These are phyloP conservation scores for Aureobasidium sp. DNA, from an alignment of 2,329 filamentous ascomycete genomes.

Conservation along the genomic window DNA sequence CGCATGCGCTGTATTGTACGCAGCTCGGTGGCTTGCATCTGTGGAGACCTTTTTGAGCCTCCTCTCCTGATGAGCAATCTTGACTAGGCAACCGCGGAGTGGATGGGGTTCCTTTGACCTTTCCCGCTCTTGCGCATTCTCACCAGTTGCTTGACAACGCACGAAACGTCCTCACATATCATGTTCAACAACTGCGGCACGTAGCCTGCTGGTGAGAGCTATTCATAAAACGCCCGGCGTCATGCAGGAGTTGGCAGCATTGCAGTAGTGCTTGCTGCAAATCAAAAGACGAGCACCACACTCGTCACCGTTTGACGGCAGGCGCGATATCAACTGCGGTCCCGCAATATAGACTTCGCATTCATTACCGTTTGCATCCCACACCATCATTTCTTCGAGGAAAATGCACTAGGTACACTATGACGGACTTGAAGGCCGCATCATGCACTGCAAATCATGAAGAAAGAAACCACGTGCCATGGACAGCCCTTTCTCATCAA, in stretches of 20 bases:
- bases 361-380: not conserved
- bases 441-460: constrained; percentile 8
- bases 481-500: not conserved
- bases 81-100: constrained; percentile 9
- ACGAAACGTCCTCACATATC: not conserved
- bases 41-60: constrained; percentile 1
- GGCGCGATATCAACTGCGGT: not conserved
- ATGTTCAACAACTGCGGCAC: not conserved
- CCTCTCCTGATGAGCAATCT: not conserved
- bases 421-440: constrained; percentile 2
- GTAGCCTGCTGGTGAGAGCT: not conserved
- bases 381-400: not conserved
- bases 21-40: constrained; percentile 4
- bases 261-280: constrained; percentile 3
- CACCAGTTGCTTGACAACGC: not conserved
- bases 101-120: not conserved
- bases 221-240: not conserved
- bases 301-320: not conserved
- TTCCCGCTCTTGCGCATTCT: not conserved
- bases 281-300: not conserved
- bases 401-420: not conserved
- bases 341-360: not conserved
- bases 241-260: constrained; percentile 6
- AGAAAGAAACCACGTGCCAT: constrained; percentile 14
- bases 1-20: no score